A percentile compares a stretch with the other conserved stretches of the same genome.
Conservation (phyloP, 140 eudicot genomes). For the Cichorium intybus region DNA sequence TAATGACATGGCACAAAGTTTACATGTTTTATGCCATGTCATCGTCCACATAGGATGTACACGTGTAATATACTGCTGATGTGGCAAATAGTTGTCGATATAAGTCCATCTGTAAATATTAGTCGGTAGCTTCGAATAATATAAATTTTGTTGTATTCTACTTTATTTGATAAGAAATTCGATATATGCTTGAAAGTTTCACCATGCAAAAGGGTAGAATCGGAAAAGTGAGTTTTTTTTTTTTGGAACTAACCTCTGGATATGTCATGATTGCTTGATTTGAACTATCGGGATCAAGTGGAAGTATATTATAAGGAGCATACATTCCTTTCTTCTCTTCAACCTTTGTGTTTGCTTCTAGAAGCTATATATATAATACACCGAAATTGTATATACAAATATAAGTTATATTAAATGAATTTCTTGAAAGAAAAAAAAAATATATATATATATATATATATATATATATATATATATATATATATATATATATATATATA, state of each 20-base stretch:
- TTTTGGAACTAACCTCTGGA: slow-evolving; percentile 60
- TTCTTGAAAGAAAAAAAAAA: too few species aligned
- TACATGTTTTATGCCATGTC: neutral
- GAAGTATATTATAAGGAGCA: slow-evolving; percentile 91
- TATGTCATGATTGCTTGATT: slow-evolving; percentile 87
- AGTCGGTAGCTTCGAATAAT: neutral
- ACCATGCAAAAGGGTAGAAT: neutral
- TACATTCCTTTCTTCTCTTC: slow-evolving; percentile 67
- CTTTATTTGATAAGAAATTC: too few species aligned
- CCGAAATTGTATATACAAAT: neutral
- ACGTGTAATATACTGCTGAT: too few species aligned
- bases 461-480: too few species aligned
- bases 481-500: too few species aligned
- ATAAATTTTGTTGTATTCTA: neutral
- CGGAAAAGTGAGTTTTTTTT: neutral
- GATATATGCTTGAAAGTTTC: neutral
- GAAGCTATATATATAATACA: slow-evolving; percentile 35
- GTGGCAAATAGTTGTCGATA: neutral
- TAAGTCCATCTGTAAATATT: neutral
- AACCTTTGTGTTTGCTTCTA: slow-evolving; percentile 59
- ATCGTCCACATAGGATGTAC: neutral
- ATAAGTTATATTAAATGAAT: neutral
- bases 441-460: too few species aligned
- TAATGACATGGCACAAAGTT: neutral
- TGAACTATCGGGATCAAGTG: slow-evolving; percentile 83